These are phyloP conservation scores for Mycena sanguinolenta DNA, from an alignment of 768 basidiomycete species.

Conservation along the genomic window DNA sequence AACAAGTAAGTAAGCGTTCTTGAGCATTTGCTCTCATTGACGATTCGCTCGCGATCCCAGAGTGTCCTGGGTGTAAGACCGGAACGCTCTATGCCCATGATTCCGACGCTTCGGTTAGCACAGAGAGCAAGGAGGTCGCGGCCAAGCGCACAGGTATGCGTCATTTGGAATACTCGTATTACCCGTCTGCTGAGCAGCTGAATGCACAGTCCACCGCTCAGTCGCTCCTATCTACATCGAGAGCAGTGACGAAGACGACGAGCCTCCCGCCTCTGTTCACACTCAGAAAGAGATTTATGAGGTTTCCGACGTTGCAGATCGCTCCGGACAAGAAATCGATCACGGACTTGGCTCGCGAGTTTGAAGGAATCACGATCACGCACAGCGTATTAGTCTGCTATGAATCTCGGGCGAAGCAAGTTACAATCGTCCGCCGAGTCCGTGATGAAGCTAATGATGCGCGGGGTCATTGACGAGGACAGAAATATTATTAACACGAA, in stretches of 20 bases:
- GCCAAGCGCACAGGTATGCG: conserved; percentile 59
- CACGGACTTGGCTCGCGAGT: conserved; percentile 14
- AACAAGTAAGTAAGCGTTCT: conserved; percentile 1
- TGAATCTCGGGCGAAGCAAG: conserved; percentile 7
- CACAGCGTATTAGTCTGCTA: conserved; percentile 26
- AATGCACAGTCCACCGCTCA: conserved; percentile 40
- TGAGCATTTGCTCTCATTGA: neutral
- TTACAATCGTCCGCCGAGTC: too few species aligned
- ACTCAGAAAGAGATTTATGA: conserved; percentile 18
- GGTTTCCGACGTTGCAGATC: conserved; percentile 32
- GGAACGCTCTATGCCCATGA: conserved; percentile 70
- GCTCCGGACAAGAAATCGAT: conserved; percentile 1
- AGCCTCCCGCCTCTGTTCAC: neutral
- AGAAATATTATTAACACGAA: too few species aligned
- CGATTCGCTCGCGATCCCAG: conserved; percentile 47
- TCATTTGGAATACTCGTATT: neutral
- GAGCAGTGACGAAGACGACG: conserved; percentile 19
- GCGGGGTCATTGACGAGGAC: neutral
- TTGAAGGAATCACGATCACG: conserved; percentile 25
- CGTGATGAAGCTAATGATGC: neutral
- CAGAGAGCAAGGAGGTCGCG: conserved; percentile 60
- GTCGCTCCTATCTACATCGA: conserved; percentile 6
- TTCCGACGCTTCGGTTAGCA: conserved; percentile 48
- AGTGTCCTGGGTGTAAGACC: conserved; percentile 74
- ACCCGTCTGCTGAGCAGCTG: neutral